Conservation (phyloP, 2,329 filamentous ascomycete species). For the Venturia oleaginea region DNA sequence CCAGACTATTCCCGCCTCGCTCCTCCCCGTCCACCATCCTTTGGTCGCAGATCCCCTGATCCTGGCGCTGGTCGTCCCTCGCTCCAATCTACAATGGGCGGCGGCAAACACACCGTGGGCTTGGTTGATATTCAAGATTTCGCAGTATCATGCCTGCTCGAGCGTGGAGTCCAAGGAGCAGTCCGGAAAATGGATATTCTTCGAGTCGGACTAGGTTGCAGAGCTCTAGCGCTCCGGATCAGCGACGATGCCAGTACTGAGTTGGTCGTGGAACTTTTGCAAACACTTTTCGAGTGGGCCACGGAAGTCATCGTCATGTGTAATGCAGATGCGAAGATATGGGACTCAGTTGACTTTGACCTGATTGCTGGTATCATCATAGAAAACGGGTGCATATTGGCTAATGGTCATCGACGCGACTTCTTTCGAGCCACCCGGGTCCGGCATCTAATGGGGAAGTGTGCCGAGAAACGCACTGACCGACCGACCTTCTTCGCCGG, state of each 20-base stretch:
- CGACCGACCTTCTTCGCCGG: slow-evolving; percentile 7
- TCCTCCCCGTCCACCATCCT: background rate
- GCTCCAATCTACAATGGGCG: background rate
- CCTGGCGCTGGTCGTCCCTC: background rate
- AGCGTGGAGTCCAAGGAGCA: background rate
- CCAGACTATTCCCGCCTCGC: background rate
- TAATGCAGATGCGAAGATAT: background rate
- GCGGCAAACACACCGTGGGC: background rate
- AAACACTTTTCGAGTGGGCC: background rate
- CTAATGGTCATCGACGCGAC: slow-evolving; percentile 6
- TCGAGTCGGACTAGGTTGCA: background rate
- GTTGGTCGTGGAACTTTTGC: background rate
- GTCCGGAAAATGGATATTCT: slow-evolving; percentile 5
- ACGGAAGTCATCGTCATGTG: slow-evolving; percentile 9
- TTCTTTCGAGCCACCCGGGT: slow-evolving; percentile 4
- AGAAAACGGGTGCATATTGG: slow-evolving; percentile 3
- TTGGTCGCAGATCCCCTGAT: background rate
- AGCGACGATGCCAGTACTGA: background rate
- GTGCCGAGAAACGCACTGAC: background rate
- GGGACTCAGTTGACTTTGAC: background rate
- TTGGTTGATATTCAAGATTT: slow-evolving; percentile 4
- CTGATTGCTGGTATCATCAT: background rate
- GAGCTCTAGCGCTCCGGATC: slow-evolving; percentile 1
- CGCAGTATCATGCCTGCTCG: background rate
- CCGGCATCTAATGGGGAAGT: slow-evolving; percentile 3